Percentiles rank a stretch among this genome's conserved stretches.
These are phyloP conservation scores for Perkinsus marinus DNA, from an alignment of 169 alveolate species.

Conservation along the genomic window DNA sequence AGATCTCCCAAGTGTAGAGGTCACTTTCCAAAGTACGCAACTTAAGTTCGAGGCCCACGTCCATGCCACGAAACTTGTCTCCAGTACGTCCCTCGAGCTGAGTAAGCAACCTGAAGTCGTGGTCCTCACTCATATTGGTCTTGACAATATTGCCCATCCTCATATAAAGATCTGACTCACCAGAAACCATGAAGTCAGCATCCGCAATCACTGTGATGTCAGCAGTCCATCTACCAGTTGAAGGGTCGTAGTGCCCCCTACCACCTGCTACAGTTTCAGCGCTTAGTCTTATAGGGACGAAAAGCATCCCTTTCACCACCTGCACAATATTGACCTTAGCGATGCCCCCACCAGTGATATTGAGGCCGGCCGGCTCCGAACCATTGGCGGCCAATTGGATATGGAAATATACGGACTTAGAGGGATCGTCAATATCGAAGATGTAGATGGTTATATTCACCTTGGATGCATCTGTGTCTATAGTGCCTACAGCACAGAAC, in stretches of 20 bases:
- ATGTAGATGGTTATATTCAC: neutral
- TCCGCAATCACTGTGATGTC: neutral
- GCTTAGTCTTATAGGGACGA: neutral
- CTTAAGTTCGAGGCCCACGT: neutral
- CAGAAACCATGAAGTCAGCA: neutral
- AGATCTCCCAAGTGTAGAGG: neutral
- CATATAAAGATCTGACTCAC: neutral
- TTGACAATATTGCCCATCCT: neutral
- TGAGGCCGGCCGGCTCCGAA: neutral
- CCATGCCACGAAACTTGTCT: neutral
- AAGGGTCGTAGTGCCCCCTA: neutral
- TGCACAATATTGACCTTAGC: too few relatives aligned
- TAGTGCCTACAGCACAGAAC: neutral
- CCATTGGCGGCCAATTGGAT: neutral
- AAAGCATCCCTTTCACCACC: neutral
- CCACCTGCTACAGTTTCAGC: neutral
- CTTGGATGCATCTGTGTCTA: neutral
- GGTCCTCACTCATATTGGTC: neutral
- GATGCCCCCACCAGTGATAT: too few relatives aligned
- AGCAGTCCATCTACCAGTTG: neutral
- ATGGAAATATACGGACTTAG: neutral
- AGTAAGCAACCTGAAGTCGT: neutral
- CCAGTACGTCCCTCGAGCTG: neutral
- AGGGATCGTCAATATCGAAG: neutral
- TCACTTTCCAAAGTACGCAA: neutral